Base-by-base conservation (phyloP, 2,329 filamentous ascomycete genomes). In the Curvularia hawaiiensis region DNA sequence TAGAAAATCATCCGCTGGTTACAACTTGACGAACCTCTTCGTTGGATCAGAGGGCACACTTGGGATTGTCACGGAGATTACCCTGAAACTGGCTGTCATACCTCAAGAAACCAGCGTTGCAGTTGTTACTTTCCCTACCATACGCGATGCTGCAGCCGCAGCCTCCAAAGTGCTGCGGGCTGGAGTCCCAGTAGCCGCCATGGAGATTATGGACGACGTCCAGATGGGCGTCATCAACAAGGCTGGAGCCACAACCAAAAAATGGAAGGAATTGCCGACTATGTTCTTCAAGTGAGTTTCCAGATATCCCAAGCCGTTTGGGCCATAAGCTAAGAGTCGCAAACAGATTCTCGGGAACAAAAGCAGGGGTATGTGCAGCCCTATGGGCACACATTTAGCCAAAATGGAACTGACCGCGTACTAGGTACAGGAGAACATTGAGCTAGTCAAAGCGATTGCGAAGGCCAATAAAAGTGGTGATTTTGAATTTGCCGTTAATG, bases 191-290 rank as follows among this genome's bases (percentile, higher is more conserved):
- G 83, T 93, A 7, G 89, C 88, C 0, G 89, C 89, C 3, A 89
- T 93, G 85, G 91, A 95, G 76, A 87, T 95, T 65, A 92, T 95
- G 89, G 91, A 95, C 70, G 91, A 95, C 56, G 89, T 94, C 3
- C 90, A 93, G 76, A 95, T 95, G 91, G 84, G 82, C 62, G 89
- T 94, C 0, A 88, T 95, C 70, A 95, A 95, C 76, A 81, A 87
- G 52, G 85, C 88, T 11, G 88, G 89, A 1, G 85, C 86, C 4
- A 92, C 89, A 0, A 83, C 85, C 8, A 88, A 87, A 16, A 84
- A 85, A 43, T 94, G 90, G 90, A 84, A 88, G 66, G 90, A 93
- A 75, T 77, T 83, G 53, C 90, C 90, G 0, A 93, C 90, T 1
- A 82, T 94, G 12, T 93, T 94, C 75, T 92, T 94, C 83, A 93